A percentile compares a stretch with the other conserved stretches of the same genome.
phyloP scores from a whole-genome alignment of 129 eudicot genomes.

The Smallanthus sonchifolius region DNA sequence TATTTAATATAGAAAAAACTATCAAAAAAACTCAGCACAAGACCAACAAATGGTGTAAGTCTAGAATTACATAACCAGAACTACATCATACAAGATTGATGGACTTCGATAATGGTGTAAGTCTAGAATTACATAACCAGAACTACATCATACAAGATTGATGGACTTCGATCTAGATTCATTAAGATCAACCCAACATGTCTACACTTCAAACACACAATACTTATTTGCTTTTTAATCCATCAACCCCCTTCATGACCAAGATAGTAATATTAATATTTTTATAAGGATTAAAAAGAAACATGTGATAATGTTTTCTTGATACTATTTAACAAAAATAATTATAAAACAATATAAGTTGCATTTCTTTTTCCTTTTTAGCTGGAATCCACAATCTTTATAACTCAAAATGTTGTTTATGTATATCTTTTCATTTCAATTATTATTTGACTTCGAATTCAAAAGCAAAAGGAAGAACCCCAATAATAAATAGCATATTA shows the following conservation, averaged over 20 bases:
- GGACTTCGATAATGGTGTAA: too few relatives aligned
- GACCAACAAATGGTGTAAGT: too few relatives aligned
- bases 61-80: too few relatives aligned
- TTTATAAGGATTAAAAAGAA: background rate
- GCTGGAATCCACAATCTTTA: slow-evolving; percentile 3
- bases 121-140: too few relatives aligned
- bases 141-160: too few relatives aligned
- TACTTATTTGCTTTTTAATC: too few relatives aligned
- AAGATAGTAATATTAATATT: background rate
- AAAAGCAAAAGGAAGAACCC: background rate
- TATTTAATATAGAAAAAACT: background rate
- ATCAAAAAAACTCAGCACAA: background rate
- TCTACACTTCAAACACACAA: too few relatives aligned
- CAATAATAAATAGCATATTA: slow-evolving; percentile 2
- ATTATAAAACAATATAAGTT: background rate
- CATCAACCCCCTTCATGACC: background rate
- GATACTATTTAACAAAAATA: background rate
- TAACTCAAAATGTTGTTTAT: background rate
- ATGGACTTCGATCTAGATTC: too few relatives aligned
- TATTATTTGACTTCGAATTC: background rate
- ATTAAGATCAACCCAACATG: too few relatives aligned
- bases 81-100: too few relatives aligned
- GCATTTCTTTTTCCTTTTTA: background rate
- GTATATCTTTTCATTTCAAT: background rate
- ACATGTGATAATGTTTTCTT: background rate